Percentiles rank a stretch among this genome's conserved stretches.
Evolutionary conservation across 1,284 basidiomycete genomes (phyloP).

Genomic region (Kwoniella shivajii): DNA sequence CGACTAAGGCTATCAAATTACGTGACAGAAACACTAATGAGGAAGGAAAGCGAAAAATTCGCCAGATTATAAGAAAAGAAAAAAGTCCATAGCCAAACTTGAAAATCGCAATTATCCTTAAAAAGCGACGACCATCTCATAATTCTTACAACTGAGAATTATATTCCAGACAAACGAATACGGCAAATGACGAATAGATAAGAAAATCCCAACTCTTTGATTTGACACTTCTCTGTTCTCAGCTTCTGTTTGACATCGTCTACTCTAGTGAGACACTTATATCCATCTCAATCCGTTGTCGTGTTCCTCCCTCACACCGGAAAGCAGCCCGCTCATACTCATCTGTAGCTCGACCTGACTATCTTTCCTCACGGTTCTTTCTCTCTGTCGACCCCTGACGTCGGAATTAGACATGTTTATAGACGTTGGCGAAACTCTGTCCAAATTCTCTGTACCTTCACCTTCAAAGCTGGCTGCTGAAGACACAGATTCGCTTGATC

Average conservation of each 20-base stretch:
- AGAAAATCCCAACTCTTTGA: not conserved
- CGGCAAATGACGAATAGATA: too few relatives aligned
- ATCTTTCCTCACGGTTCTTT: conserved; percentile 25
- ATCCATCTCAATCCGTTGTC: conserved; percentile 28
- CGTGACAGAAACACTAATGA: too few relatives aligned
- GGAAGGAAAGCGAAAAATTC: too few relatives aligned
- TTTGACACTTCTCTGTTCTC: not conserved
- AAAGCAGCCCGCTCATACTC: conserved; percentile 36
- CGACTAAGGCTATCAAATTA: too few relatives aligned
- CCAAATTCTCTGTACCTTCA: conserved; percentile 23
- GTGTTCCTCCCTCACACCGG: conserved; percentile 22
- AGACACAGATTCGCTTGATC: conserved; percentile 28
- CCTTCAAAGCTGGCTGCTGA: conserved; percentile 23
- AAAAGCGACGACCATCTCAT: too few relatives aligned
- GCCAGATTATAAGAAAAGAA: too few relatives aligned
- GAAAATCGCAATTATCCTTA: too few relatives aligned
- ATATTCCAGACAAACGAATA: too few relatives aligned
- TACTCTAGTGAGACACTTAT: too few relatives aligned
- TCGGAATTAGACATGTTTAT: conserved; percentile 7
- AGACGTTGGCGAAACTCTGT: conserved; percentile 16
- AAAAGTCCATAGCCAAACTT: too few relatives aligned
- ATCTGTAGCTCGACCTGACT: conserved; percentile 34
- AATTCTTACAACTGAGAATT: too few relatives aligned
- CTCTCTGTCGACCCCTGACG: conserved; percentile 16
- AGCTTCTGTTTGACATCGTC: not conserved